Percentiles rank a stretch among this genome's conserved stretches.
Evolutionary conservation across 345 rosid species (phyloP).

Genomic region (Hypericum androsaemum): DNA sequence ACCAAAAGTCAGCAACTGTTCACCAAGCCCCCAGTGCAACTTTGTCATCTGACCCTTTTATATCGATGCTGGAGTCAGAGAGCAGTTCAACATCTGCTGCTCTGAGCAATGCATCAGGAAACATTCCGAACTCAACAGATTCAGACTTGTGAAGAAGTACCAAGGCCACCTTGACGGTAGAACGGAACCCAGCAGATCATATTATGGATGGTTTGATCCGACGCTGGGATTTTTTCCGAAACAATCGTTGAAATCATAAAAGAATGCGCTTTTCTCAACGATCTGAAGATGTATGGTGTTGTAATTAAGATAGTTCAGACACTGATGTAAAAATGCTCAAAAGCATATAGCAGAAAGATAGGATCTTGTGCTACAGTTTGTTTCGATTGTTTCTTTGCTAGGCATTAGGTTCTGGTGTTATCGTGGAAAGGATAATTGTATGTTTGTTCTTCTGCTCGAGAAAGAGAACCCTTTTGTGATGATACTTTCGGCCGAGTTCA

Average conservation of each 20-base stretch:
- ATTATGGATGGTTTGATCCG: constrained; percentile 76
- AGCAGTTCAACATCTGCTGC: constrained; percentile 21
- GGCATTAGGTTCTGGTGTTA: no score
- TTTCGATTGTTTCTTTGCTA: no score
- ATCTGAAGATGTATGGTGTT: constrained; percentile 21
- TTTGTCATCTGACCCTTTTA: constrained; percentile 22
- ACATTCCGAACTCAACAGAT: constrained; percentile 27
- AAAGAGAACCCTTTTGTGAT: no score
- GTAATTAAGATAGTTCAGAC: constrained; percentile 32
- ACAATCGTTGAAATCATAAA: constrained; percentile 25
- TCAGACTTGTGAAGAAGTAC: constrained; percentile 58
- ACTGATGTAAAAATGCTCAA: no score
- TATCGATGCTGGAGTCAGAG: constrained; percentile 18
- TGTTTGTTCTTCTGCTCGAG: no score
- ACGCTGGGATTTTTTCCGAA: constrained; percentile 78
- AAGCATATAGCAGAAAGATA: no score
- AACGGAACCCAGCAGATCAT: constrained; percentile 48
- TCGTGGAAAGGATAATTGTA: no score
- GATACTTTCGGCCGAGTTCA: no score
- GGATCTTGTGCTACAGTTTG: no score
- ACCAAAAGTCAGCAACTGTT: constrained; percentile 17
- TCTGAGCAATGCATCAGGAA: constrained; percentile 24
- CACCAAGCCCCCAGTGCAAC: constrained; percentile 24
- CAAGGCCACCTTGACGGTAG: constrained; percentile 75
- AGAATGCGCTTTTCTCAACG: constrained; percentile 1